Evolutionary conservation across 176 grass and related monocot species (phyloP).

Genomic region (Puccinellia tenuiflora): DNA sequence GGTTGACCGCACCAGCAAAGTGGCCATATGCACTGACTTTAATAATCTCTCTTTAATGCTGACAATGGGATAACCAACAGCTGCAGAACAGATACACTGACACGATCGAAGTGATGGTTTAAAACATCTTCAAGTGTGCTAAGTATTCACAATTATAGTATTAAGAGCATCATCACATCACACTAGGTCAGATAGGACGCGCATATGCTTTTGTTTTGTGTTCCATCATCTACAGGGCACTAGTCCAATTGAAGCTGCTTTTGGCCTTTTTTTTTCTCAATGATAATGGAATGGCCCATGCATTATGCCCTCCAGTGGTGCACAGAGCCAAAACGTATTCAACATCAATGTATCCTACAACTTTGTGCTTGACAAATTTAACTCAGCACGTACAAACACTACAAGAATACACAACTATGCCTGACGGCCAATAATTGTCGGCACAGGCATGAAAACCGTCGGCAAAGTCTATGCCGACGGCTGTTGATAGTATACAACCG

Average conservation of each 20-base stretch:
- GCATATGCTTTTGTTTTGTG: neutral
- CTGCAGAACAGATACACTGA: neutral
- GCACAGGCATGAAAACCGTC: too few species aligned
- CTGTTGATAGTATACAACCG: too few species aligned
- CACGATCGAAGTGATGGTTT: neutral
- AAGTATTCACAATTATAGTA: neutral
- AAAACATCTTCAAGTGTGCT: neutral
- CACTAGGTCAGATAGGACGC: constrained; percentile 3
- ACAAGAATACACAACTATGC: too few species aligned
- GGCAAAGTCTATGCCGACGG: too few species aligned
- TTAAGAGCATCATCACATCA: neutral
- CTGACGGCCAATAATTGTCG: too few species aligned
- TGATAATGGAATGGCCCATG: neutral
- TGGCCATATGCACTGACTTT: neutral
- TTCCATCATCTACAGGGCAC: neutral
- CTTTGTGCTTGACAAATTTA: too few species aligned
- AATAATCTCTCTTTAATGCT: neutral
- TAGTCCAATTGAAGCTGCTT: neutral
- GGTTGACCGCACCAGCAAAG: constrained; percentile 7
- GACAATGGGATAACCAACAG: constrained; percentile 3
- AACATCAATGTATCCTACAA: too few species aligned
- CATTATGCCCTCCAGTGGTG: neutral
- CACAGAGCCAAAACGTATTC: too few species aligned
- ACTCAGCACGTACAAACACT: too few species aligned
- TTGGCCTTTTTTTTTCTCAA: neutral